Base-by-base conservation (phyloP, 2,329 filamentous ascomycete genomes). In the Colletotrichum caudatum region DNA sequence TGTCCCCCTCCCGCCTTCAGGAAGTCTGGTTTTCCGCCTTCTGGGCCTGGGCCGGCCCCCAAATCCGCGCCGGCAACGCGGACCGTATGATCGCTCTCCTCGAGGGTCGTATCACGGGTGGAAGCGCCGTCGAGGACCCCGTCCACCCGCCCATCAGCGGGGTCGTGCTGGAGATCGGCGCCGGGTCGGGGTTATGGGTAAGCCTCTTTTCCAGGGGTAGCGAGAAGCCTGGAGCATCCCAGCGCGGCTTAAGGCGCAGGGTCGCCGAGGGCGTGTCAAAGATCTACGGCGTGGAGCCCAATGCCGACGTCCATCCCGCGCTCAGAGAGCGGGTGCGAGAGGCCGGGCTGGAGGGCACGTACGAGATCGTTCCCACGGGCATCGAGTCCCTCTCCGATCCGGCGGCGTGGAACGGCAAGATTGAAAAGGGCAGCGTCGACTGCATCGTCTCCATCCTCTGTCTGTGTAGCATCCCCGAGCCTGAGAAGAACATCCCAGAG, bases 231-330 rank as follows among this genome's bases (percentile, higher is more conserved):
- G 9, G 56, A 48, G 26, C 54, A 16, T n/a, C 44, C 39, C 46
- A 35, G 23, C 26, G 39, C 5, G 56, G 39, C 20, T 20, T 68
- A 11, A 53, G 53, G 23, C 51, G 57, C n/a, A 58, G 54, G 20
- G 14, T 63, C 37, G 69, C 60, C 4, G 69, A 74, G 20, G 72
- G 66, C 46, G 72, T 73, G 50, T 62, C 79, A 41, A 84, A 82
- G 41, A 82, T 92, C 54, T 91, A 89, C 75, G 91, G 90, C 66
- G 85, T 92, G 5, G 91, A 93, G 80, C 91, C 91, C 3, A 92
- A 91, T 77, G 66, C 77, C 0, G 84, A 82, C 46, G 86, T 88
- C 65, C 87, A 90, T 74, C 77, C 77, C 0, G 78, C 78, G 6
- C 80, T 93, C 63, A 79, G 82, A 1, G 76, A 78, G 50, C 84